Conservation (phyloP, 768 basidiomycete species). For the Agaricus subrufescens region DNA sequence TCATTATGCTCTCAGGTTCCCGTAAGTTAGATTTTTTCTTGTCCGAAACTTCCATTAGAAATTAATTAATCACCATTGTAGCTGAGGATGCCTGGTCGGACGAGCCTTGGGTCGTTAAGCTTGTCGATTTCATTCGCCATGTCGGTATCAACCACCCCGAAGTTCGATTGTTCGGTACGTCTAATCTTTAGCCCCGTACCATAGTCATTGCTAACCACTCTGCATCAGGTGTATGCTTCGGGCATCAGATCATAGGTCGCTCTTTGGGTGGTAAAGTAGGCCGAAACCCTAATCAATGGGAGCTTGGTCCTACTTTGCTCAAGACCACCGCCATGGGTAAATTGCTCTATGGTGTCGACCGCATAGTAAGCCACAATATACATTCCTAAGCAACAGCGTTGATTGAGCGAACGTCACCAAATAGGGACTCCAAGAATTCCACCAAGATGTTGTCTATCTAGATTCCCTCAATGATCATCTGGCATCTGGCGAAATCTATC, state of each 20-base stretch:
- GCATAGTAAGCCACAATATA: background rate
- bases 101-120: slow-evolving; percentile 68
- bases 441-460: background rate
- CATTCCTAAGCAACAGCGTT: too few species aligned
- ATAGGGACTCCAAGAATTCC: background rate
- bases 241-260: slow-evolving; percentile 69
- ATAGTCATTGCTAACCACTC: too few species aligned
- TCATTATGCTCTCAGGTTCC: slow-evolving; percentile 77
- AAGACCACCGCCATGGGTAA: slow-evolving; percentile 64
- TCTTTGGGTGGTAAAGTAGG: slow-evolving; percentile 72
- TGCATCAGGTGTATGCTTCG: slow-evolving; percentile 79
- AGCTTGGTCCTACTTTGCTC: slow-evolving; percentile 63
- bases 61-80: slow-evolving; percentile 18
- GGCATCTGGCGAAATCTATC: slow-evolving; percentile 30
- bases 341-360: slow-evolving; percentile 28
- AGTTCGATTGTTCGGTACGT: slow-evolving; percentile 44
- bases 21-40: slow-evolving; percentile 33
- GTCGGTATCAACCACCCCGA: too few species aligned
- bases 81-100: slow-evolving; percentile 74
- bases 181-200: background rate
- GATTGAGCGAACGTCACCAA: background rate
- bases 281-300: slow-evolving; percentile 65
- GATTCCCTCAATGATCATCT: slow-evolving; percentile 29
- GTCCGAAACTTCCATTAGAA: too few species aligned
- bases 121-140: slow-evolving; percentile 49